These are phyloP conservation scores for Dothistroma septosporum DNA, from an alignment of 2,329 filamentous ascomycete genomes.

Conservation along the genomic window DNA sequence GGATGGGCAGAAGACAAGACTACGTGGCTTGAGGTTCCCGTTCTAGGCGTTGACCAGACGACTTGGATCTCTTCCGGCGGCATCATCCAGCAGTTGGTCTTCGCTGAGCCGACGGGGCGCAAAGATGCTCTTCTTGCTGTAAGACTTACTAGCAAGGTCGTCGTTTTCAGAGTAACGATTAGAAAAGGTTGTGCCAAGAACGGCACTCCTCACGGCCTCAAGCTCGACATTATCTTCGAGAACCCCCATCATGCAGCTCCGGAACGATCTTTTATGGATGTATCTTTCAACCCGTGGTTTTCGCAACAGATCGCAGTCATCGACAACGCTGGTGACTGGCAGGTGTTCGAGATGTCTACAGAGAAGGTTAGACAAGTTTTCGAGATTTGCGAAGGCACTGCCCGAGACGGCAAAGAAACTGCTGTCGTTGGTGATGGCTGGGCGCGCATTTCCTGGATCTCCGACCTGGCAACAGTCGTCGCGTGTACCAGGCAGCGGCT, in stretches of 20 bases:
- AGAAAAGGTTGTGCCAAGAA: not conserved
- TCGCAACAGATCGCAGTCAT: conserved; percentile 61
- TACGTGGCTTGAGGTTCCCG: conserved; percentile 47
- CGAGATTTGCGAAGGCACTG: not conserved
- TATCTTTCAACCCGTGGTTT: conserved; percentile 61
- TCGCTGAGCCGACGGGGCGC: conserved; percentile 44
- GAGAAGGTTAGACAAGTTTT: conserved; percentile 5
- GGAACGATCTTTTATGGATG: conserved; percentile 40
- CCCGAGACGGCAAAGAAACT: not conserved
- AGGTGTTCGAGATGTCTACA: conserved; percentile 57
- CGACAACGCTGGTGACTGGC: conserved; percentile 64
- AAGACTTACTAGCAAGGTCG: conserved; percentile 44
- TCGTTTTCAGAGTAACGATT: conserved; percentile 42
- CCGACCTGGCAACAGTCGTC: conserved; percentile 47
- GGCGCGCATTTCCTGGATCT: conserved; percentile 49
- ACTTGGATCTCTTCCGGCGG: conserved; percentile 54
- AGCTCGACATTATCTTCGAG: conserved; percentile 44
- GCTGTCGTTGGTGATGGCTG: conserved; percentile 43
- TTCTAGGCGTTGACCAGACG: conserved; percentile 46
- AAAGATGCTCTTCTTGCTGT: conserved; percentile 48
- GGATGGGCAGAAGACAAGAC: conserved; percentile 51
- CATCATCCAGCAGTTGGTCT: conserved; percentile 53
- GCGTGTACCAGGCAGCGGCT: conserved; percentile 48
- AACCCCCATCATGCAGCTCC: conserved; percentile 43
- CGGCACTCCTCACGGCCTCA: conserved; percentile 48